Evolutionary conservation across 371 early-diverging fungal species (phyloP).

Genomic region (Saksenaea oblongispora): DNA sequence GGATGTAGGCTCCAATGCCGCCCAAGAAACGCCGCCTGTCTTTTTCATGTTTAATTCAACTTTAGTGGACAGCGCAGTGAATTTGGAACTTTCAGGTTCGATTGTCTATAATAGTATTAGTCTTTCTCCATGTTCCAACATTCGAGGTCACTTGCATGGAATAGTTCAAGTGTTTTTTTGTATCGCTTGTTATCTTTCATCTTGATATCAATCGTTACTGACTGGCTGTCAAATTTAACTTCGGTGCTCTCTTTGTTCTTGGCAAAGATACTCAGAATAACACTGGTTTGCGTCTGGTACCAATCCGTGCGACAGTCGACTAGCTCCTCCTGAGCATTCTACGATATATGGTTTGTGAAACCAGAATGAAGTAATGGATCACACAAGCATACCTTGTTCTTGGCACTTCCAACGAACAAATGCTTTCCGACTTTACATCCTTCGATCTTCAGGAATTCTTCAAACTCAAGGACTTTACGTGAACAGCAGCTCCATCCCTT

Average conservation of each 20-base stretch:
- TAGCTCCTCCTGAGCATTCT: constrained; percentile 47
- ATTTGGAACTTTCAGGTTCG: constrained; percentile 66
- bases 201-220: constrained; percentile 45
- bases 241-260: constrained; percentile 78
- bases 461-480: constrained; percentile 93
- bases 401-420: constrained; percentile 68
- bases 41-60: constrained; percentile 86
- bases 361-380: background rate
- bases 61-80: constrained; percentile 81
- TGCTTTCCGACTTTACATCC: constrained; percentile 90
- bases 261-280: constrained; percentile 90
- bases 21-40: constrained; percentile 85
- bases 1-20: constrained; percentile 72
- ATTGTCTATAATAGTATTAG: constrained; percentile 53
- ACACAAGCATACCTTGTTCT: constrained; percentile 15
- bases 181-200: constrained; percentile 67
- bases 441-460: constrained; percentile 92
- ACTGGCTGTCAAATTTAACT: constrained; percentile 56
- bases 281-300: constrained; percentile 87
- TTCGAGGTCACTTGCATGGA: constrained; percentile 34
- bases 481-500: constrained; percentile 92
- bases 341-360: background rate
- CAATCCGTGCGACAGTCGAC: constrained; percentile 89
- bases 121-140: background rate
- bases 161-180: constrained; percentile 60